phyloP scores from a whole-genome alignment of 2,329 filamentous ascomycete genomes.

The Chalaropsis ovoidea region DNA sequence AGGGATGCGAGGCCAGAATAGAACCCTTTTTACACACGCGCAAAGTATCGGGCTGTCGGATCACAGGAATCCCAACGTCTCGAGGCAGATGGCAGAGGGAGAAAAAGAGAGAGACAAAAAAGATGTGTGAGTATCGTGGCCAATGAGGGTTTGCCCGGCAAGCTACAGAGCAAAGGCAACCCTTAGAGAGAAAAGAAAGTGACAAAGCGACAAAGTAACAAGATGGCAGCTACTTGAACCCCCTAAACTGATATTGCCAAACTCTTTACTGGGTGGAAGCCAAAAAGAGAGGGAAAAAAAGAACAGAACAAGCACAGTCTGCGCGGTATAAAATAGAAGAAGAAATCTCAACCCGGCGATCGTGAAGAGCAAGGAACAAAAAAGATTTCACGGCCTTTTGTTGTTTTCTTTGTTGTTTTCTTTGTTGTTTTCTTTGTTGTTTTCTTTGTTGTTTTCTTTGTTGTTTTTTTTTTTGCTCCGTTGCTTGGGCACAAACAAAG shows the following conservation, averaged over 20 bases:
- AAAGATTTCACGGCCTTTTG: not conserved
- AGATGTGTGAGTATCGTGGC: not conserved
- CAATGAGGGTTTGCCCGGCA: not conserved
- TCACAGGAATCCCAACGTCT: not conserved
- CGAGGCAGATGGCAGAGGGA: not conserved
- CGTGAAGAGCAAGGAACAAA: not conserved
- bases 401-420: constrained; percentile 2
- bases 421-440: not conserved
- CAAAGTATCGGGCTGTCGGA: not conserved
- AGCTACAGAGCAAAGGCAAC: not conserved
- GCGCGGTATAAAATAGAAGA: not conserved
- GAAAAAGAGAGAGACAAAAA: not conserved
- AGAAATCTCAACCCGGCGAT: not conserved
- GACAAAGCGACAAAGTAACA: too few species aligned
- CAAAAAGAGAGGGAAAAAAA: not conserved
- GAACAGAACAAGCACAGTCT: not conserved
- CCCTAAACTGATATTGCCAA: not conserved
- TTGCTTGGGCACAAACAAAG: constrained; percentile 11
- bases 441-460: constrained; percentile 2
- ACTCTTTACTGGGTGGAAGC: not conserved
- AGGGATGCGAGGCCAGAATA: not conserved
- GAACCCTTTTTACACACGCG: not conserved
- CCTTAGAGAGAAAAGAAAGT: not conserved
- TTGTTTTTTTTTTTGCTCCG: not conserved
- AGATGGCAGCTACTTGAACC: not conserved